Evolutionary conservation across 257 asterid genomes (phyloP).

Genomic region (Prunella vulgaris): DNA sequence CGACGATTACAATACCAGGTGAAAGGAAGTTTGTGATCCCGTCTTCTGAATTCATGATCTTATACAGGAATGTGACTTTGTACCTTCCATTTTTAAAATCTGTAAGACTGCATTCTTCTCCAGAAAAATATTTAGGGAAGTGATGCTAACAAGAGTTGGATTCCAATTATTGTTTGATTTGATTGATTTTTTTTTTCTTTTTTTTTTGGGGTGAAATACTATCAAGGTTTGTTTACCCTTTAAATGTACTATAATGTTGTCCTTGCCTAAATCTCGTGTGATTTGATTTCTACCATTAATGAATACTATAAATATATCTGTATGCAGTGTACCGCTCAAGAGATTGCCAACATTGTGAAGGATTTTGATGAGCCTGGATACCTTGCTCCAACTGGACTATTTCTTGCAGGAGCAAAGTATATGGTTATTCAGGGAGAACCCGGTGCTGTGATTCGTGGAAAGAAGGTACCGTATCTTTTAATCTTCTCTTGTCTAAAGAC

Average conservation of each 20-base stretch:
- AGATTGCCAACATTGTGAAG: slow-evolving; percentile 35
- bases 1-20: background rate
- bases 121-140: background rate
- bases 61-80: background rate
- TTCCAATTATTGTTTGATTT: background rate
- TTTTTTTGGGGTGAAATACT: background rate
- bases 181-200: background rate
- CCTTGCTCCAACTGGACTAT: slow-evolving; percentile 58
- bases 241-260: background rate
- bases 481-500: background rate
- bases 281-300: background rate
- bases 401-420: slow-evolving; percentile 42
- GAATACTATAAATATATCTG: background rate
- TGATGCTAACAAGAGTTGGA: background rate
- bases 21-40: background rate
- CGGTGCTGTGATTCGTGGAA: slow-evolving; percentile 55
- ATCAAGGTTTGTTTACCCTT: too few species aligned
- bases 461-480: slow-evolving; percentile 30
- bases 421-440: slow-evolving; percentile 64
- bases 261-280: background rate
- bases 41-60: background rate
- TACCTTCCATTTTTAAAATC: background rate
- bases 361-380: slow-evolving; percentile 61
- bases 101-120: background rate
- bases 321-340: slow-evolving; percentile 36